phyloP scores from a whole-genome alignment of 2,329 filamentous ascomycete species.

The Mycosphaerella arachidis region DNA sequence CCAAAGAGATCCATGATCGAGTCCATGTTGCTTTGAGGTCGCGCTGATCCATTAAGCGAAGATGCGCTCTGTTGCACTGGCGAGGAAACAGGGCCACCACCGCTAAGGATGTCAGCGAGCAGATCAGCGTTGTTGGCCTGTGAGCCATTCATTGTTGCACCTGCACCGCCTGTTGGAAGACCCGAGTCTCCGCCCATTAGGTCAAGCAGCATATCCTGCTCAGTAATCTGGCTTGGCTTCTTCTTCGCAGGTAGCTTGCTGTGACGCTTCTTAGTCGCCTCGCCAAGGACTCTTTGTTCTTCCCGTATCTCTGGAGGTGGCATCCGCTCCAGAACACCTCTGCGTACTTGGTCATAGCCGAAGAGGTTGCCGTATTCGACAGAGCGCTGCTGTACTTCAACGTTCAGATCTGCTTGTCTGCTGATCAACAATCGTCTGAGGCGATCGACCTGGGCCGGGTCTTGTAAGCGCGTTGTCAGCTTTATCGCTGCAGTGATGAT shows the following conservation, averaged over 20 bases:
- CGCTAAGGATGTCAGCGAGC: constrained; percentile 85
- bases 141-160: constrained; percentile 52
- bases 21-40: constrained; percentile 38
- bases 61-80: constrained; percentile 39
- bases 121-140: constrained; percentile 74
- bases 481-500: constrained; percentile 95
- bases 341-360: constrained; percentile 76
- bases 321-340: constrained; percentile 95
- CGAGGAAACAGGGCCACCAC: constrained; percentile 50
- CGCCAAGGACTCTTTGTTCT: constrained; percentile 83
- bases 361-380: constrained; percentile 97
- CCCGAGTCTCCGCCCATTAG: constrained; percentile 68
- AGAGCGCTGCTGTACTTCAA: constrained; percentile 92
- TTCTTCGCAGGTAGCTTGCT: constrained; percentile 64
- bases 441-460: constrained; percentile 79
- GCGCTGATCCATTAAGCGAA: constrained; percentile 21
- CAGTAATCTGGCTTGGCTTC: constrained; percentile 72
- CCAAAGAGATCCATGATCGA: constrained; percentile 90
- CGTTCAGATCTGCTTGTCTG: constrained; percentile 81
- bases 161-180: constrained; percentile 56
- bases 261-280: constrained; percentile 54
- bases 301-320: constrained; percentile 95
- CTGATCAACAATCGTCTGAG: constrained; percentile 71
- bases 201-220: constrained; percentile 86
- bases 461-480: constrained; percentile 79